These are phyloP conservation scores for Peronosclerospora sorghi DNA, from an alignment of 352 stramenopile genomes.

Conservation along the genomic window DNA sequence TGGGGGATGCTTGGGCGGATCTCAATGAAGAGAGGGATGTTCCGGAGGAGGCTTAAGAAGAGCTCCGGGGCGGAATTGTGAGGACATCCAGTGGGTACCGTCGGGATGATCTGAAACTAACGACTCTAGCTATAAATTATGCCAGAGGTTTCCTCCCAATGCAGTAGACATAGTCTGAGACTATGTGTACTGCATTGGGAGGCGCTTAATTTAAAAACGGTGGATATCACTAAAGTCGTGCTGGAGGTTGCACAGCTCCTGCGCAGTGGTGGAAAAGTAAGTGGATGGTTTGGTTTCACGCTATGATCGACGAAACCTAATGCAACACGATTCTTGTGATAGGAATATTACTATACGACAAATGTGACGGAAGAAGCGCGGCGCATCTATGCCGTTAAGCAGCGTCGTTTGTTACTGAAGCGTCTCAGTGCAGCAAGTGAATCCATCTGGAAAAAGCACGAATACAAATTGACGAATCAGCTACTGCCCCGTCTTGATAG, in stretches of 20 bases:
- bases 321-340: neutral
- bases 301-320: neutral
- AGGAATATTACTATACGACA: slow-evolving; percentile 68
- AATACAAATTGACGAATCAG: slow-evolving; percentile 48
- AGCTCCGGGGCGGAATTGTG: no score
- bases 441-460: slow-evolving; percentile 48
- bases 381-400: slow-evolving; percentile 34
- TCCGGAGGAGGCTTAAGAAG: no score
- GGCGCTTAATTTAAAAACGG: slow-evolving; percentile 39
- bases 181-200: no score
- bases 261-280: slow-evolving; percentile 63
- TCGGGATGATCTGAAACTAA: no score
- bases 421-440: slow-evolving; percentile 41
- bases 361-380: slow-evolving; percentile 50
- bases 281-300: neutral
- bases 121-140: no score
- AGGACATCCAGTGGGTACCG: no score
- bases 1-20: no score
- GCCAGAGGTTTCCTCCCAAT: no score
- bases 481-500: slow-evolving; percentile 55
- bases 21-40: no score
- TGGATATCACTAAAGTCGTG: slow-evolving; percentile 50
- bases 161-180: no score
- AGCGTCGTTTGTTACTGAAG: slow-evolving; percentile 55
- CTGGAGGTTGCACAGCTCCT: slow-evolving; percentile 49